These are phyloP conservation scores for Plenodomus lindquistii DNA, from an alignment of 2,329 filamentous ascomycete species.

Conservation along the genomic window DNA sequence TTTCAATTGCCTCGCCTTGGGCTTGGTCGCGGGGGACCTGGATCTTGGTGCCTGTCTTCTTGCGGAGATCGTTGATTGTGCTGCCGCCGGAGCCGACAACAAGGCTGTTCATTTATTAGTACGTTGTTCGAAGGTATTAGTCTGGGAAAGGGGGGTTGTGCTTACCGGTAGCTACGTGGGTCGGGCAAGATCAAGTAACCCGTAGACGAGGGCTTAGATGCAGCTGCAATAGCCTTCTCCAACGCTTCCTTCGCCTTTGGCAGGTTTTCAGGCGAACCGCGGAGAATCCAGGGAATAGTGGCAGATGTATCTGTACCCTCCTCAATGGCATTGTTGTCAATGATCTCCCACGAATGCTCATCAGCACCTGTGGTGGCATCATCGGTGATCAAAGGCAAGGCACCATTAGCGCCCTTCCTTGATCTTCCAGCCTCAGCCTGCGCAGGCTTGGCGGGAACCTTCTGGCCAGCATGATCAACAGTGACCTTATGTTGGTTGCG, in stretches of 20 bases:
- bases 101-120: slow-evolving; percentile 54
- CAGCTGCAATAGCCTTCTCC: slow-evolving; percentile 71
- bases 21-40: slow-evolving; percentile 84
- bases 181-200: slow-evolving; percentile 92
- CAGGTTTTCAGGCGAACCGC: slow-evolving; percentile 76
- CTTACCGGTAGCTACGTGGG: slow-evolving; percentile 72
- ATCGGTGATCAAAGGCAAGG: slow-evolving; percentile 91
- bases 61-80: slow-evolving; percentile 91
- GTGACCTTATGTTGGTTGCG: slow-evolving; percentile 85
- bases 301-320: slow-evolving; percentile 56
- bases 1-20: slow-evolving; percentile 81
- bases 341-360: slow-evolving; percentile 82
- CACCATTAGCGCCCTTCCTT: slow-evolving; percentile 60
- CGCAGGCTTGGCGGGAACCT: slow-evolving; percentile 71
- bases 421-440: slow-evolving; percentile 51
- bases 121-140: neutral
- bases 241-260: slow-evolving; percentile 79
- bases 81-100: slow-evolving; percentile 87
- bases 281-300: slow-evolving; percentile 87
- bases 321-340: slow-evolving; percentile 62
- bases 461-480: slow-evolving; percentile 85
- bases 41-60: slow-evolving; percentile 90
- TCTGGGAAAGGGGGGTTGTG: neutral
- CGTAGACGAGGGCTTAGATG: slow-evolving; percentile 69
- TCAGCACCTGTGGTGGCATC: slow-evolving; percentile 60